Evolutionary conservation across 345 rosid species (phyloP).

Genomic region (Jatropha curcas): DNA sequence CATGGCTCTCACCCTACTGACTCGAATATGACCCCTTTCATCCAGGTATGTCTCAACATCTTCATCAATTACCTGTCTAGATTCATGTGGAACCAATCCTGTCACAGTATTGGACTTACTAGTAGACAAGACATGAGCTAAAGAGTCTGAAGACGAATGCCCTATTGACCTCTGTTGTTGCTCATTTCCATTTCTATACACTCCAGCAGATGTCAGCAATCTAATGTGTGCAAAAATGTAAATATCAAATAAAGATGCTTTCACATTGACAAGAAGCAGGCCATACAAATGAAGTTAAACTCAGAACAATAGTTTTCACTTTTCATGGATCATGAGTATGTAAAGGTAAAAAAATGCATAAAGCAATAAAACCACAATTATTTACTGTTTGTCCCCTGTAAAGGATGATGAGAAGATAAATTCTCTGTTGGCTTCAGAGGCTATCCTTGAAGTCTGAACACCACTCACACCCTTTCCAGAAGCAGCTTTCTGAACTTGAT

Average conservation of each 20-base stretch:
- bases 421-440: slow-evolving; percentile 95
- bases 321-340: neutral
- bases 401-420: slow-evolving; percentile 89
- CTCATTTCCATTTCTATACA: slow-evolving; percentile 42
- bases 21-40: slow-evolving; percentile 72
- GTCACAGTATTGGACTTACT: slow-evolving; percentile 40
- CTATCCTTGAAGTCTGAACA: slow-evolving; percentile 82
- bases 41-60: slow-evolving; percentile 77
- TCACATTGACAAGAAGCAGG: neutral
- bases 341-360: neutral
- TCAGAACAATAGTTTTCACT: neutral
- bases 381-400: slow-evolving; percentile 91
- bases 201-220: slow-evolving; percentile 57
- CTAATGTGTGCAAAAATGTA: slow-evolving; percentile 39
- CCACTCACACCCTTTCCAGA: slow-evolving; percentile 85
- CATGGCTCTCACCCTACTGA: slow-evolving; percentile 82
- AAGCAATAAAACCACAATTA: slow-evolving; percentile 7
- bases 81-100: slow-evolving; percentile 41
- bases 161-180: slow-evolving; percentile 29
- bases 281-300: neutral
- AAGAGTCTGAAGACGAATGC: slow-evolving; percentile 37
- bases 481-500: slow-evolving; percentile 88
- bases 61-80: slow-evolving; percentile 44
- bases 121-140: slow-evolving; percentile 26
- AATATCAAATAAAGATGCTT: neutral